Percentiles rank a stretch among this genome's conserved stretches.
Evolutionary conservation across 2,329 filamentous ascomycete genomes (phyloP).

Genomic region (Pseudogymnoascus sp.): DNA sequence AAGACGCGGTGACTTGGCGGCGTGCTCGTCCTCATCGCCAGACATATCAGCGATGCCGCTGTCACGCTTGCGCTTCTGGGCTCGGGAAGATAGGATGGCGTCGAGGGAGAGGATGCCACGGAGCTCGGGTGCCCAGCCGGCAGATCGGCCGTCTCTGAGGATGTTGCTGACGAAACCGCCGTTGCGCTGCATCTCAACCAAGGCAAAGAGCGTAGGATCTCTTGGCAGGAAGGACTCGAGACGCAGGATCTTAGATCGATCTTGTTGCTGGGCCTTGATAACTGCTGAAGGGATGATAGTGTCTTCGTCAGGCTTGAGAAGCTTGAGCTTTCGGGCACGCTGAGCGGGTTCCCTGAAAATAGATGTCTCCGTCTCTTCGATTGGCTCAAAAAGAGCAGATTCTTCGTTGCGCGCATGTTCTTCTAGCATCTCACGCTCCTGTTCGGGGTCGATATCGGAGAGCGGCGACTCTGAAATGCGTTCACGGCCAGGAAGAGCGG

Average conservation of each 20-base stretch:
- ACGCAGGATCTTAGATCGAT: constrained; percentile 80
- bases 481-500: constrained; percentile 41
- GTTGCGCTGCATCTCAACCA: constrained; percentile 87
- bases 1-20: constrained; percentile 61
- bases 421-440: constrained; percentile 52
- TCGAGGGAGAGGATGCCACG: constrained; percentile 87
- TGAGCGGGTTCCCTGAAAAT: constrained; percentile 63
- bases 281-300: constrained; percentile 70
- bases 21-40: constrained; percentile 55
- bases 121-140: constrained; percentile 85
- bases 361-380: constrained; percentile 46
- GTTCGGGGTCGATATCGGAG: constrained; percentile 60
- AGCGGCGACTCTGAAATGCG: constrained; percentile 64
- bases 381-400: constrained; percentile 50
- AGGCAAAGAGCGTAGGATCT: constrained; percentile 75
- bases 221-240: constrained; percentile 75
- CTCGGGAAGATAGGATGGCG: constrained; percentile 65
- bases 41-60: constrained; percentile 77
- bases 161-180: constrained; percentile 85
- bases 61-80: constrained; percentile 90
- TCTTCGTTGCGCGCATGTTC: constrained; percentile 44
- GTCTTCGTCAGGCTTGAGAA: constrained; percentile 72
- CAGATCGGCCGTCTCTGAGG: constrained; percentile 70
- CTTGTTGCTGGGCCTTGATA: constrained; percentile 79
- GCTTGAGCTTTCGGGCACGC: constrained; percentile 70